These are phyloP conservation scores for Cutaneotrichosporon sp. DNA, from an alignment of 1,284 basidiomycete genomes.

Conservation along the genomic window DNA sequence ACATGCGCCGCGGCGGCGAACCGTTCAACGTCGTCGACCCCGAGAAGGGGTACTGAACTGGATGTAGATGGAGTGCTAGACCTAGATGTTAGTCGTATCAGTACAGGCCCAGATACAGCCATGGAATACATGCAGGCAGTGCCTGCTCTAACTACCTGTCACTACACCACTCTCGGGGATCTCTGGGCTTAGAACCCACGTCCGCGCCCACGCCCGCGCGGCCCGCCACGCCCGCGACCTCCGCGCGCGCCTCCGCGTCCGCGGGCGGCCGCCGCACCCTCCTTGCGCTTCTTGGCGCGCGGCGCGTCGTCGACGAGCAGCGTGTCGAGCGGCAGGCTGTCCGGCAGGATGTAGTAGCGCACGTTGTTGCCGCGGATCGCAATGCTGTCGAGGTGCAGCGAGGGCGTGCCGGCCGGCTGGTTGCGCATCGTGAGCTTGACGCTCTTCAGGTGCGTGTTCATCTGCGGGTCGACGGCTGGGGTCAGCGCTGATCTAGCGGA, in stretches of 20 bases:
- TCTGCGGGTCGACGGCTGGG: conserved; percentile 89
- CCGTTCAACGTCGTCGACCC: conserved; percentile 47
- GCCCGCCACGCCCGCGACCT: conserved; percentile 40
- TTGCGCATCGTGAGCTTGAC: conserved; percentile 94
- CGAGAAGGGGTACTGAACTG: conserved; percentile 50
- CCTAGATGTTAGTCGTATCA: not conserved
- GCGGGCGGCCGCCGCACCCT: conserved; percentile 36
- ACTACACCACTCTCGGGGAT: not conserved
- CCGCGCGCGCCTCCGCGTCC: conserved; percentile 38
- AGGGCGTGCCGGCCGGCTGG: conserved; percentile 56
- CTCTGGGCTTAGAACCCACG: conserved; percentile 43
- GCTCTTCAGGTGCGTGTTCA: conserved; percentile 97
- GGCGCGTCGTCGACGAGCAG: conserved; percentile 96
- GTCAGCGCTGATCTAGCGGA: not conserved
- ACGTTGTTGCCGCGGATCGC: conserved; percentile 92
- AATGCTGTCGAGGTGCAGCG: conserved; percentile 71
- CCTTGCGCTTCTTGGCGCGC: conserved; percentile 78
- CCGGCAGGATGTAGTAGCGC: conserved; percentile 84
- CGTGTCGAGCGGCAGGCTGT: conserved; percentile 93
- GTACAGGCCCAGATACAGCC: conserved; percentile 6
- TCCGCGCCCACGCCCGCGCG: conserved; percentile 38
- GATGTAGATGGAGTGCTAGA: conserved; percentile 51
- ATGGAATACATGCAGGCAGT: conserved; percentile 22
- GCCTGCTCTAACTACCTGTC: not conserved
- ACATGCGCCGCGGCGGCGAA: conserved; percentile 38